Evolutionary conservation across 2,329 filamentous ascomycete species (phyloP).

Genomic region (Colletotrichum truncatum): DNA sequence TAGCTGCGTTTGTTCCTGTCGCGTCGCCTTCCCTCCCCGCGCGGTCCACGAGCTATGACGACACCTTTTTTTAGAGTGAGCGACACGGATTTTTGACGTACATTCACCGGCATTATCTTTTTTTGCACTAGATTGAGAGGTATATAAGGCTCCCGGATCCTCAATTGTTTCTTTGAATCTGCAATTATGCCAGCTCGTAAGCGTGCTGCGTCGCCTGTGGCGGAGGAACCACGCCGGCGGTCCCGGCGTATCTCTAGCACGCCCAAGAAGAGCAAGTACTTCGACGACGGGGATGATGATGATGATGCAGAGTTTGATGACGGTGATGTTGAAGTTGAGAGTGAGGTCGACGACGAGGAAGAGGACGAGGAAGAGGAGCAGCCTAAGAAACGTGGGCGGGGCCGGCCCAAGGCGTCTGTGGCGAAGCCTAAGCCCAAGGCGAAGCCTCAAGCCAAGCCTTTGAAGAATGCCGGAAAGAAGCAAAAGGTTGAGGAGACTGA

Average conservation of each 20-base stretch:
- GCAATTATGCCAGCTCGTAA: slow-evolving; percentile 50
- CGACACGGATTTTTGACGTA: background rate
- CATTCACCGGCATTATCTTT: no score
- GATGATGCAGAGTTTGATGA: slow-evolving; percentile 19
- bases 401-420: slow-evolving; percentile 17
- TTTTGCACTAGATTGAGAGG: no score
- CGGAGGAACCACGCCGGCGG: slow-evolving; percentile 49
- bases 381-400: slow-evolving; percentile 22
- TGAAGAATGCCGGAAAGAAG: slow-evolving; percentile 35
- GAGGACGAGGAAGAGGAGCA: slow-evolving; percentile 32
- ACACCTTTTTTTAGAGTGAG: background rate
- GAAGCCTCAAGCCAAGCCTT: slow-evolving; percentile 32
- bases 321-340: slow-evolving; percentile 24
- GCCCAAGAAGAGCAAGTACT: slow-evolving; percentile 61
- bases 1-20: background rate
- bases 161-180: background rate
- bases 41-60: slow-evolving; percentile 6
- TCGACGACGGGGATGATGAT: slow-evolving; percentile 48
- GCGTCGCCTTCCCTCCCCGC: slow-evolving; percentile 8
- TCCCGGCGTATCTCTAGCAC: slow-evolving; percentile 57
- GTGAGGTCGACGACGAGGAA: slow-evolving; percentile 16
- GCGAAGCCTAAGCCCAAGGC: slow-evolving; percentile 2
- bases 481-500: slow-evolving; percentile 34
- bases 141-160: background rate
- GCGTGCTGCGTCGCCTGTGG: slow-evolving; percentile 40